Evolutionary conservation across 108 stramenopile genomes (phyloP), one percentile per base, ranked within the genome.

Genomic region (Cyclotella choctawhatcheeana): DNA sequence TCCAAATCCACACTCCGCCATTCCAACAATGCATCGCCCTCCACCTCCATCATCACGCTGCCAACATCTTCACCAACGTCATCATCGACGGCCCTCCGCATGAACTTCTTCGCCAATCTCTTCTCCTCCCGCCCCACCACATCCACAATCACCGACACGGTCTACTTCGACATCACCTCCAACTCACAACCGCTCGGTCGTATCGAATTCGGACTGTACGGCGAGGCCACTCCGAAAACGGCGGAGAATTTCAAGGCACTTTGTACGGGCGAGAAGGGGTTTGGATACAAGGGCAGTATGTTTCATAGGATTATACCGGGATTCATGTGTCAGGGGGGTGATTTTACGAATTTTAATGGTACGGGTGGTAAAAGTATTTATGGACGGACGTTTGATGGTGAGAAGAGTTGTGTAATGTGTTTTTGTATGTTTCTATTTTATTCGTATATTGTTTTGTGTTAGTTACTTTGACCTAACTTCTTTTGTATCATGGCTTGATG

Each of bases 291-390:
- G 79, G 90, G 86, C 26, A 77, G 76, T 64, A 73, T 68, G 30
- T 97, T 98, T 83, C 97, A 98, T 54, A 91, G 97, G 50, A 79
- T 91, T 48, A 93, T 93, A 66, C 91, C 91, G 22, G 83, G 83
- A 43, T 94, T 94, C 73, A 92, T 89, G 91, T 88, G 86, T 70
- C 89, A 87, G 67, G 94, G 96, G 3, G 96, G 94, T n/a, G 98
- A 99, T 83, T 97, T 99, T 77, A 98, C 97, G 26, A 81, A 83
- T 74, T 88, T 88, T 51, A 85, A 95, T 65, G 75, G 76, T 2
- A 88, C 89, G 0, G 95, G 95, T 14, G 87, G 93, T 27, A 89
- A 90, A 64, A 77, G 77, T 48, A 98, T 99, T 52, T 99, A 97
- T 67, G 99, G 99, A 22, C 47, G 82, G 14, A 88, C 73, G 5